Percentiles rank a stretch among this genome's conserved stretches.
Evolutionary conservation across 176 grass and related monocot genomes (phyloP).

Genomic region (Luzula sylvatica): DNA sequence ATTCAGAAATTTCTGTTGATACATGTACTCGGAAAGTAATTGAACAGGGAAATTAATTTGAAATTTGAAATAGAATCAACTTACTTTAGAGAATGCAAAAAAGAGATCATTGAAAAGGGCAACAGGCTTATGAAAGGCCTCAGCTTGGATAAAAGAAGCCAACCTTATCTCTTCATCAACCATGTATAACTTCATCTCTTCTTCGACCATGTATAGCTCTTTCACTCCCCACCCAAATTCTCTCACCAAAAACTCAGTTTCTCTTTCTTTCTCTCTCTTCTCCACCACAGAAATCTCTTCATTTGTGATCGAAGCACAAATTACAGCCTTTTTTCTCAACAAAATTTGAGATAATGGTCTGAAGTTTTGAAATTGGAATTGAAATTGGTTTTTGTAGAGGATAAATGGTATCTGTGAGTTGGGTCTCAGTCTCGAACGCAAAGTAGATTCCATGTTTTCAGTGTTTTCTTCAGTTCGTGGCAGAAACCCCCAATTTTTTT

Average conservation of each 20-base stretch:
- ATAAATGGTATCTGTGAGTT: slow-evolving; percentile 8
- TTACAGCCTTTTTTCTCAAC: not conserved
- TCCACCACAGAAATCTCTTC: slow-evolving; percentile 17
- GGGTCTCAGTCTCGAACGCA: slow-evolving; percentile 13
- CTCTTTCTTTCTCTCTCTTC: no score
- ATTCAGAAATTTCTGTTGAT: no score
- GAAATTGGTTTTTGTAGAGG: slow-evolving; percentile 12
- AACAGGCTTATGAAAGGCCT: slow-evolving; percentile 81
- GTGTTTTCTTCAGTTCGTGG: no score
- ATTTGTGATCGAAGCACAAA: slow-evolving; percentile 29
- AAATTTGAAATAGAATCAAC: no score
- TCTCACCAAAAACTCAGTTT: slow-evolving; percentile 36
- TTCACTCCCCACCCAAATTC: slow-evolving; percentile 63
- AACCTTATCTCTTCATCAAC: slow-evolving; percentile 69
- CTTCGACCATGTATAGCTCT: no score
- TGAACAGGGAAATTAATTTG: no score
- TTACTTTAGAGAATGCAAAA: slow-evolving; percentile 80
- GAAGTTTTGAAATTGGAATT: slow-evolving; percentile 3
- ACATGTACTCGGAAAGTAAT: no score
- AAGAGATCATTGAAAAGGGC: slow-evolving; percentile 65
- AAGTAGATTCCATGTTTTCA: slow-evolving; percentile 17
- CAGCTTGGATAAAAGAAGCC: slow-evolving; percentile 71
- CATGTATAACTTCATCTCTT: slow-evolving; percentile 41
- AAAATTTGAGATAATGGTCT: not conserved
- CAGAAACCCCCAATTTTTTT: no score